Conservation (phyloP, 176 grass and related monocot species). For the Echinochloa phyllopogon region DNA sequence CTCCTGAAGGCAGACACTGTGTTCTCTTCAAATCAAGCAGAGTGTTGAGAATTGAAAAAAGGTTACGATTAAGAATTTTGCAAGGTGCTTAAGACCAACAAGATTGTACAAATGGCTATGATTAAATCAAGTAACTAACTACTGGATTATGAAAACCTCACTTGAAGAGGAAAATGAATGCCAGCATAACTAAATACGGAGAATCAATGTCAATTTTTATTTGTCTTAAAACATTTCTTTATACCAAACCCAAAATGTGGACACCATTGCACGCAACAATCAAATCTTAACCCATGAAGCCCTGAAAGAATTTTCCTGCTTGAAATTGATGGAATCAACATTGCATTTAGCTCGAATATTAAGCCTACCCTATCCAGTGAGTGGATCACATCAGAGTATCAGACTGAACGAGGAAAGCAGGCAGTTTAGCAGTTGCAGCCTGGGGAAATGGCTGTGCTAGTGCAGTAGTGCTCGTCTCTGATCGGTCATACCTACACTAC, state of each 20-base stretch:
- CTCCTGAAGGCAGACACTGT: background rate
- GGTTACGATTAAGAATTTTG: background rate
- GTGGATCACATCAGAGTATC: constrained; percentile 15
- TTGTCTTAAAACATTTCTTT: background rate
- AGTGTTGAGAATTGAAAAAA: background rate
- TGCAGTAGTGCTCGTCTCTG: background rate
- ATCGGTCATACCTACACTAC: background rate
- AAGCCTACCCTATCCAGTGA: background rate
- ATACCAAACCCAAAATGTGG: background rate
- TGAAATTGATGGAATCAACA: background rate
- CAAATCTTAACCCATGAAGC: background rate
- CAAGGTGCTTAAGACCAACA: background rate
- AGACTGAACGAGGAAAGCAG: background rate
- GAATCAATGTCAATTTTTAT: background rate
- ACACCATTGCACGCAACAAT: background rate
- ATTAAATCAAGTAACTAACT: background rate
- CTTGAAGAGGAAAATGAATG: background rate
- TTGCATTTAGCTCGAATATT: background rate
- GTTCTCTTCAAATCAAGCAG: background rate
- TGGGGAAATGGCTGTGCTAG: background rate
- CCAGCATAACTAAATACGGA: background rate
- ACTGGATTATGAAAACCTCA: background rate
- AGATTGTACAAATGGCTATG: background rate
- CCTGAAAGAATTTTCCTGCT: background rate
- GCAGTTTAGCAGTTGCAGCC: background rate